Base-by-base conservation (phyloP, 2,329 filamentous ascomycete genomes). In the Ascochyta clinopodiicola region DNA sequence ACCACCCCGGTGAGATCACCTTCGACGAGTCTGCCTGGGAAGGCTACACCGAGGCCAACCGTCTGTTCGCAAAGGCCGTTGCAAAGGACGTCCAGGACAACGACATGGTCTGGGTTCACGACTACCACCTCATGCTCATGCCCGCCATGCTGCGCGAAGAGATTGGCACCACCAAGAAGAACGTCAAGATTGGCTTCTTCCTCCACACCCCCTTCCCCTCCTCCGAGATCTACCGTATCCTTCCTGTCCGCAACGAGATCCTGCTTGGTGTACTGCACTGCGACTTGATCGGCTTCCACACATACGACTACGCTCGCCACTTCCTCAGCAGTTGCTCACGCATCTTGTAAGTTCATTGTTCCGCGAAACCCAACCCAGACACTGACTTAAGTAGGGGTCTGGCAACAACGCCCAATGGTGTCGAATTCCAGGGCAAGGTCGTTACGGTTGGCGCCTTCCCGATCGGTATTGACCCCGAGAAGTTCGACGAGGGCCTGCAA, bases 141-240 rank as follows among this genome's bases (percentile, higher is more conserved):
- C 95, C 95, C 29, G 87, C 94, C 71, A 96, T 98, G 92, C 84
- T 99, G 56, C 91, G 95, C 59, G 90, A 96, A 70, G 91, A 96
- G 76, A 88, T 97, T 55, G 90, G 89, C 54, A 77, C 86, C 60
- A 84, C 82, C 58, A 92, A 89, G 79, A 91, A 93, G 79, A 96
- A 97, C 65, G 88, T 98, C 78, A 96, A 96, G 81, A 95, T 99
- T 68, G 95, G 94, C 64, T 98, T 98, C 84, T 99, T 98, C 82
- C 81, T 98, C 32, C 95, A 99, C 76, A 98, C 95, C 0, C 94
- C 95, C 0, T 99, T 98, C 78, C 95, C 95, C 12, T 96, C 91
- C 74, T 96, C 91, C 67, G 94, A 98, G 77, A 96, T 98, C 71
- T 98, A 97, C 79, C 87, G 95, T 61, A 97, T 98, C 63, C 81